Percentiles rank a stretch among this genome's conserved stretches.
Evolutionary conservation across 2,329 filamentous ascomycete genomes (phyloP).

Genomic region (Penicillium oxalicum): DNA sequence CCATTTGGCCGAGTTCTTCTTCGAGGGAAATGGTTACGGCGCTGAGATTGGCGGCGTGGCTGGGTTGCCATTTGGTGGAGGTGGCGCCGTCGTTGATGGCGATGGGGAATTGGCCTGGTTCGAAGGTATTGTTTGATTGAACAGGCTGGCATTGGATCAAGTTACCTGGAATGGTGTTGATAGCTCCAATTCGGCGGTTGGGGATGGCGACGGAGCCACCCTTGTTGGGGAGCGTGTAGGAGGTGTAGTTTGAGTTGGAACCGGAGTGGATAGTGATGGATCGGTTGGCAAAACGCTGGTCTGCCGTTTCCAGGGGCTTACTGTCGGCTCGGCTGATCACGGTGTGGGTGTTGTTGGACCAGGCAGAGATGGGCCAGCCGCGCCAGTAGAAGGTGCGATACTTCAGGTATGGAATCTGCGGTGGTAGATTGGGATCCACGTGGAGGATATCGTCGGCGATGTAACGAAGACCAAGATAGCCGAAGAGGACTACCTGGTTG

Average conservation of each 20-base stretch:
- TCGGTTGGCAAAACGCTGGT: constrained; percentile 47
- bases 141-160: constrained; percentile 59
- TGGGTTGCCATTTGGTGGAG: constrained; percentile 62
- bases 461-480: constrained; percentile 60
- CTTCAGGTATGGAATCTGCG: constrained; percentile 56
- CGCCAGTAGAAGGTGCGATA: constrained; percentile 63
- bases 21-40: constrained; percentile 55
- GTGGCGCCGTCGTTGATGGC: constrained; percentile 61
- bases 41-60: constrained; percentile 44
- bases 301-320: constrained; percentile 46
- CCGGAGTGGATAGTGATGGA: constrained; percentile 57
- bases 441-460: constrained; percentile 54
- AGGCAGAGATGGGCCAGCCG: constrained; percentile 57
- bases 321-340: constrained; percentile 50
- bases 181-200: constrained; percentile 54
- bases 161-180: constrained; percentile 53
- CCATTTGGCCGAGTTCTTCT: constrained; percentile 17
- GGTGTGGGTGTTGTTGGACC: constrained; percentile 60
- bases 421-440: constrained; percentile 59
- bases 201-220: constrained; percentile 49
- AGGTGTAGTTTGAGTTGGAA: constrained; percentile 35
- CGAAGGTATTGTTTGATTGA: constrained; percentile 42
- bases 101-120: constrained; percentile 64
- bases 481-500: constrained; percentile 61
- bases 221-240: constrained; percentile 45